phyloP scores from a whole-genome alignment of 2,329 filamentous ascomycete genomes.

The Diaporthe sp. region DNA sequence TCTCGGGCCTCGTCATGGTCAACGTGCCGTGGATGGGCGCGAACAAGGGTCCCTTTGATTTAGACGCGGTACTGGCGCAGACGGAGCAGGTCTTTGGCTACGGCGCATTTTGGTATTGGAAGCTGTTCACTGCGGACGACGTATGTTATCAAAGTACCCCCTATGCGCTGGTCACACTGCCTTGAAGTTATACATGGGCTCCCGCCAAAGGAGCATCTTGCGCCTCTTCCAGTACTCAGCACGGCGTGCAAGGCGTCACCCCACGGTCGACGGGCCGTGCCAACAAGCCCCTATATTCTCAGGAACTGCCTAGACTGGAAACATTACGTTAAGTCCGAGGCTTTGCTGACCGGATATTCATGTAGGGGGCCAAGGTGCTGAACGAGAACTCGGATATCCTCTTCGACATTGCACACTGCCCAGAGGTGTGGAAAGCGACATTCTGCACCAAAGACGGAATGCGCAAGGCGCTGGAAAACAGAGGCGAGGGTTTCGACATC shows the following conservation, averaged over 20 bases:
- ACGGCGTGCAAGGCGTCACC: background rate
- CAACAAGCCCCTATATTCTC: background rate
- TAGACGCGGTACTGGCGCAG: conserved; percentile 51
- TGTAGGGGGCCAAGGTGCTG: conserved; percentile 52
- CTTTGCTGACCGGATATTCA: background rate
- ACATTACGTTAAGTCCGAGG: background rate
- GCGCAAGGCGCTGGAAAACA: conserved; percentile 46
- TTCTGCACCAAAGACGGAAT: conserved; percentile 55
- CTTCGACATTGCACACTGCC: conserved; percentile 53
- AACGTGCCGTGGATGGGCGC: conserved; percentile 59
- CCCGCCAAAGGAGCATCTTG: too few relatives aligned
- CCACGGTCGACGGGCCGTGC: background rate
- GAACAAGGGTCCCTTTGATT: conserved; percentile 49
- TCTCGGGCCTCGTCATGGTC: conserved; percentile 57
- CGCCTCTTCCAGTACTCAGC: background rate
- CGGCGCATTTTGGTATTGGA: conserved; percentile 59
- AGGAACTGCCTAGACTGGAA: background rate
- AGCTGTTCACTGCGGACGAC: conserved; percentile 58
- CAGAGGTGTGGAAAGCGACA: conserved; percentile 50
- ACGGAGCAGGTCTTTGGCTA: conserved; percentile 54
- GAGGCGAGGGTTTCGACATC: conserved; percentile 45
- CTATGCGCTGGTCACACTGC: too few relatives aligned
- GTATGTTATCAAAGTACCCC: background rate
- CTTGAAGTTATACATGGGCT: background rate
- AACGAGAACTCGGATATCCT: conserved; percentile 54